phyloP scores from a whole-genome alignment of 2,329 filamentous ascomycete species.

The Aureobasidium sp. region DNA sequence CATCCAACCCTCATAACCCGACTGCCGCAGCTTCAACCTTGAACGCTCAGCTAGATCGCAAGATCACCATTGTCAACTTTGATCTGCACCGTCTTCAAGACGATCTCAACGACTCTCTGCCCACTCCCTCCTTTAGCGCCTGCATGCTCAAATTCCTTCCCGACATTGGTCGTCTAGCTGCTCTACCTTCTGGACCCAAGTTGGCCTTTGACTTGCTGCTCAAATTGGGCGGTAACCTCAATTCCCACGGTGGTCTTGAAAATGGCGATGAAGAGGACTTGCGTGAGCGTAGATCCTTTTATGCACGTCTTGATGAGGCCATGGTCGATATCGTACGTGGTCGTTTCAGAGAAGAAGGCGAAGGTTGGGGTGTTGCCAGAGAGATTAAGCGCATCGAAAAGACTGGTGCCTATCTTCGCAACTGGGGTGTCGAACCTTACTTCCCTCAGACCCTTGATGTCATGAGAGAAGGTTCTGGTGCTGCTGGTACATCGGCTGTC shows the following conservation, averaged over 20 bases:
- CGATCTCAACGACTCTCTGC: constrained; percentile 46
- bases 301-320: constrained; percentile 38
- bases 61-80: constrained; percentile 50
- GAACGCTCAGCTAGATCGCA: constrained; percentile 49
- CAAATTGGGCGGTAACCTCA: constrained; percentile 48
- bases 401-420: constrained; percentile 43
- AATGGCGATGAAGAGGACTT: constrained; percentile 40
- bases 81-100: constrained; percentile 48
- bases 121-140: constrained; percentile 43
- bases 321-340: constrained; percentile 47
- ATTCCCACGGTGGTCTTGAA: constrained; percentile 45
- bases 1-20: constrained; percentile 29
- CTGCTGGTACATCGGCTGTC: not conserved
- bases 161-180: constrained; percentile 42
- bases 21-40: constrained; percentile 42
- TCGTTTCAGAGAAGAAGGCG: constrained; percentile 40
- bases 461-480: constrained; percentile 31
- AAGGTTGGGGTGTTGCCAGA: constrained; percentile 43
- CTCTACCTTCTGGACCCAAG: constrained; percentile 39
- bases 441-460: constrained; percentile 44
- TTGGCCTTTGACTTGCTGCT: constrained; percentile 47
- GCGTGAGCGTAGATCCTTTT: constrained; percentile 41
- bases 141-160: constrained; percentile 49
- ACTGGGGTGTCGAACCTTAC: constrained; percentile 46
- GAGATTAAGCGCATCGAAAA: constrained; percentile 50